Evolutionary conservation across 1,284 basidiomycete species (phyloP).

Genomic region (Tylopilus orsonianus): DNA sequence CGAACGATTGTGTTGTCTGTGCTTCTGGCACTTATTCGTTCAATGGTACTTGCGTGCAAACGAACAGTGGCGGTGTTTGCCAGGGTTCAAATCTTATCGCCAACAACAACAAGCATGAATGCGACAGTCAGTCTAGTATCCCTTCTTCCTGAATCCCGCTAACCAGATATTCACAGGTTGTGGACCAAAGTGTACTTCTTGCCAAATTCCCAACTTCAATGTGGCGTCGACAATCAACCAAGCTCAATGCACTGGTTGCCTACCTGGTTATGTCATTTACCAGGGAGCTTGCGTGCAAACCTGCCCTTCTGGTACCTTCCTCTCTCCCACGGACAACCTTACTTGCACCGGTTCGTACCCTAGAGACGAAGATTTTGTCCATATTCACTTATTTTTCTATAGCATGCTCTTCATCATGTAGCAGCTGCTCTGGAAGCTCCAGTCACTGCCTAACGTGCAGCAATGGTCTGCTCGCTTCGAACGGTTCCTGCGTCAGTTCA

Average conservation of each 20-base stretch:
- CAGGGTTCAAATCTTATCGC: slow-evolving; percentile 65
- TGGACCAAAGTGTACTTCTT: slow-evolving; percentile 75
- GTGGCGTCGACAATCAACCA: slow-evolving; percentile 63
- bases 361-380: slow-evolving; percentile 1
- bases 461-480: slow-evolving; percentile 59
- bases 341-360: slow-evolving; percentile 59
- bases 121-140: slow-evolving; percentile 63
- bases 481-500: slow-evolving; percentile 68
- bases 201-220: slow-evolving; percentile 69
- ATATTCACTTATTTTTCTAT: slow-evolving; percentile 22
- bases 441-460: slow-evolving; percentile 73
- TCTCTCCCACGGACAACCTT: slow-evolving; percentile 66
- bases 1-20: slow-evolving; percentile 70
- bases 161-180: slow-evolving; percentile 48
- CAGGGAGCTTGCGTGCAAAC: slow-evolving; percentile 63
- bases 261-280: slow-evolving; percentile 72
- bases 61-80: slow-evolving; percentile 69
- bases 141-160: not conserved
- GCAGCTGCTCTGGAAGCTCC: slow-evolving; percentile 63
- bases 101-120: slow-evolving; percentile 78
- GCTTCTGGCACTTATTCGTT: slow-evolving; percentile 56
- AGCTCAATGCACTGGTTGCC: slow-evolving; percentile 71
- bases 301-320: slow-evolving; percentile 72
- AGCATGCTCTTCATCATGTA: slow-evolving; percentile 76
- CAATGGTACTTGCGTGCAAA: slow-evolving; percentile 66